phyloP scores from a whole-genome alignment of 1,284 basidiomycete species.

The Lentinus polychrous region DNA sequence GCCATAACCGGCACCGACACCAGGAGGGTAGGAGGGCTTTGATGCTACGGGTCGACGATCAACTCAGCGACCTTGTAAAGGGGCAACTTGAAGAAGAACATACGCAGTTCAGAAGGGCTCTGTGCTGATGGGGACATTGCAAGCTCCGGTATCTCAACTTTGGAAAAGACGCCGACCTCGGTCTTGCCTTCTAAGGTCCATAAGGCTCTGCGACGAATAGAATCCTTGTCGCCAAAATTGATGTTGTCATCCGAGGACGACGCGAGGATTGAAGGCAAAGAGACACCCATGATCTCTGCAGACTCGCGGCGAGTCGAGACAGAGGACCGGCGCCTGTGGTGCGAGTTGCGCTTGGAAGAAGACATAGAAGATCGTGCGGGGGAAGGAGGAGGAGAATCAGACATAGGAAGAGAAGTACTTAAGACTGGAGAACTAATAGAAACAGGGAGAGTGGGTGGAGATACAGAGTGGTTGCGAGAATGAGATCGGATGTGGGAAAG shows the following conservation, averaged over 20 bases:
- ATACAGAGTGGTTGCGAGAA: conserved; percentile 49
- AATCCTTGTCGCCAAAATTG: conserved; percentile 67
- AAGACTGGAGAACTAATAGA: conserved; percentile 16
- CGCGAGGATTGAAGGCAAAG: conserved; percentile 52
- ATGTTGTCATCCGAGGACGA: conserved; percentile 56
- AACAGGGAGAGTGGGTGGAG: conserved; percentile 34
- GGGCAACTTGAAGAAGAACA: conserved; percentile 23
- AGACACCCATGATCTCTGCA: conserved; percentile 76
- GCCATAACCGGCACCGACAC: conserved; percentile 35
- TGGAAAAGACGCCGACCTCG: conserved; percentile 50
- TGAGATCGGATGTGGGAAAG: conserved; percentile 60
- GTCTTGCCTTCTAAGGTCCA: conserved; percentile 75
- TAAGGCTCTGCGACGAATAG: conserved; percentile 68
- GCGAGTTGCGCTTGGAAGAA: conserved; percentile 60
- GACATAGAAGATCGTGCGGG: conserved; percentile 23
- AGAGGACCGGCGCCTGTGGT: conserved; percentile 76
- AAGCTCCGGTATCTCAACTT: conserved; percentile 77
- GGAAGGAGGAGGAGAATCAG: conserved; percentile 28
- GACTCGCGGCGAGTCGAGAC: conserved; percentile 79
- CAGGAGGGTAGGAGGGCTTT: conserved; percentile 49
- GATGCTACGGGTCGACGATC: conserved; percentile 21
- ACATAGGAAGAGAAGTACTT: conserved; percentile 20
- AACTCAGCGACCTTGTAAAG: conserved; percentile 5
- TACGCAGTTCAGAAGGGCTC: conserved; percentile 57
- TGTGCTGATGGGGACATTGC: conserved; percentile 47